Evolutionary conservation across 2,329 filamentous ascomycete genomes (phyloP).

Genomic region (Thielaviopsis euricoi): DNA sequence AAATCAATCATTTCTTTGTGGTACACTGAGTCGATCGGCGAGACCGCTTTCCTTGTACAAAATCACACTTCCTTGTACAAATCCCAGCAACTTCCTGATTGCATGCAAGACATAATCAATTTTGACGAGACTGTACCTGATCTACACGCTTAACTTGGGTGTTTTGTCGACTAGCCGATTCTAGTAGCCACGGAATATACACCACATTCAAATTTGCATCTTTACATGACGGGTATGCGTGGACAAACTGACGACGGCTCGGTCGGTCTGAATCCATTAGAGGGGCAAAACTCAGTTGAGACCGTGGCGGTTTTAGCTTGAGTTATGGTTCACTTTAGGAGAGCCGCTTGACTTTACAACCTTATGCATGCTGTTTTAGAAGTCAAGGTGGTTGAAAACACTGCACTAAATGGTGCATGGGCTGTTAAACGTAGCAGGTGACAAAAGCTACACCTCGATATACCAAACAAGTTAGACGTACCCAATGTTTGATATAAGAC

Average conservation of each 20-base stretch:
- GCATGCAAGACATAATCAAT: neutral
- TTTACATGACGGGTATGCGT: neutral
- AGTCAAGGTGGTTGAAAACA: neutral
- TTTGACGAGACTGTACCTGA: neutral
- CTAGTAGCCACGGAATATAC: neutral
- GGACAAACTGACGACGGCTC: neutral
- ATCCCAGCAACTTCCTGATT: no score
- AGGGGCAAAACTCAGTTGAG: neutral
- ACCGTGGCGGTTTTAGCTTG: neutral
- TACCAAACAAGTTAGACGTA: neutral
- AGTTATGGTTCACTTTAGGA: neutral
- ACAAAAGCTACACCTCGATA: no score
- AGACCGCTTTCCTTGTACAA: no score
- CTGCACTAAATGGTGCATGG: neutral
- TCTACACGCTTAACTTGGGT: neutral
- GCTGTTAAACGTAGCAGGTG: no score
- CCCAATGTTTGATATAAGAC: neutral
- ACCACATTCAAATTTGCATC: neutral
- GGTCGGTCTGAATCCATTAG: neutral
- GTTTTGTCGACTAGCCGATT: neutral
- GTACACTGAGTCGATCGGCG: no score
- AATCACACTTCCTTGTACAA: no score
- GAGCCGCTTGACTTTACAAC: neutral
- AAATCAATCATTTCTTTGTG: no score
- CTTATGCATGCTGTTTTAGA: neutral